A percentile compares a stretch with the other conserved stretches of the same genome.
These are phyloP conservation scores for Eucalyptus pauciflora DNA, from an alignment of 345 rosid genomes.

Conservation along the genomic window DNA sequence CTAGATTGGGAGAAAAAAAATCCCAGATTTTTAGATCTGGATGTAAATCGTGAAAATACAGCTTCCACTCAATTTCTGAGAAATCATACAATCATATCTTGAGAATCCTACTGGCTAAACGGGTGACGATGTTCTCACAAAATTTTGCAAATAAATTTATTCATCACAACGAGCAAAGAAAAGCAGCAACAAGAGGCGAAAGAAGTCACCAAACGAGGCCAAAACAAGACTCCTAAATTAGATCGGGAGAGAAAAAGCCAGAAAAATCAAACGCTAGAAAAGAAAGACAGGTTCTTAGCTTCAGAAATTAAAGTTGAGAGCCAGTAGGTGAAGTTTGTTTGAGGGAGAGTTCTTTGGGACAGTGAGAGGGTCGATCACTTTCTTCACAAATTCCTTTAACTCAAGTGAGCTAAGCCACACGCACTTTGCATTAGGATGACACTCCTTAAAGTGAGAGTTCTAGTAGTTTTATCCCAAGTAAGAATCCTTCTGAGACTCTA, in stretches of 20 bases:
- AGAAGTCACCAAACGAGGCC: neutral
- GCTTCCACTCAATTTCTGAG: rapidly evolving
- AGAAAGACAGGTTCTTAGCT: neutral
- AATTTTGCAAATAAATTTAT: too few species aligned
- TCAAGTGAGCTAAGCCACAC: neutral
- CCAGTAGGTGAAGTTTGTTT: neutral
- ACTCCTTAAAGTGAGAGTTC: neutral
- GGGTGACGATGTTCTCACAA: neutral
- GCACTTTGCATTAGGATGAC: neutral
- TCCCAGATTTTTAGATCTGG: rapidly evolving
- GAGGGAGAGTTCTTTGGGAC: neutral
- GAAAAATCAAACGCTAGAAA: too few species aligned
- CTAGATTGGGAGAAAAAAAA: neutral
- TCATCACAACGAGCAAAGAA: neutral
- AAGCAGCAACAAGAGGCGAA: neutral
- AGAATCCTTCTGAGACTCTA: neutral
- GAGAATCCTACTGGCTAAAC: rapidly evolving
- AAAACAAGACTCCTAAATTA: neutral
- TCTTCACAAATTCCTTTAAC: neutral
- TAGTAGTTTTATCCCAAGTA: neutral
- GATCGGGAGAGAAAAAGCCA: neutral
- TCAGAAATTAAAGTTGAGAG: neutral
- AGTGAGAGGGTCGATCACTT: neutral
- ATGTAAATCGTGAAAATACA: neutral
- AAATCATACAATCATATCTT: neutral